Base-by-base conservation (phyloP, 2,329 filamentous ascomycete genomes). In the Chrysoporthe puriensis region DNA sequence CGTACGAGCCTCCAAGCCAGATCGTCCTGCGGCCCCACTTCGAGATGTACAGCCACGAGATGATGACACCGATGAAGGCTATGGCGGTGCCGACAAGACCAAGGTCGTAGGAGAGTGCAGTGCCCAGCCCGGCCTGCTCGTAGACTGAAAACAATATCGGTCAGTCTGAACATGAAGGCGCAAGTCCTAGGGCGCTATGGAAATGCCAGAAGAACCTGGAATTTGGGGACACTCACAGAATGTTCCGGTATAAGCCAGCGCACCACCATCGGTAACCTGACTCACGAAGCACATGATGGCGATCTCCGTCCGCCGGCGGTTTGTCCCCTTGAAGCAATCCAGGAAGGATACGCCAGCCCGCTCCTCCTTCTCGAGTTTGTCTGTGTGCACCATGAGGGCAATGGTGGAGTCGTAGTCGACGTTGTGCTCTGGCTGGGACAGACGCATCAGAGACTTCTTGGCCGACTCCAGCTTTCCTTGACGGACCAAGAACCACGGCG, bases 281-380 rank as follows among this genome's bases (percentile, higher is more conserved):
- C 76, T 79, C 48, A 80, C 67, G 72, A 81, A 81, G 18, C 76
- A 68, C 75, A 81, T 76, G 71, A 78, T 79, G 34, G 78, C 79
- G 64, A 84, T 81, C 72, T 84, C 79, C 4, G 82, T 83, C 56
- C 82, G 80, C 52, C 81, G 79, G 2, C 79, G 76, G 72, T 86
- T 80, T 18, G 78, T 79, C 36, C 83, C 83, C 13, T 75, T 75
- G 78, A 86, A 85, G 68, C 79, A 82, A 70, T 86, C 83, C 65
- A 72, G 70, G 69, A 84, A 84, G 1, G 71, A 75, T 14, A 77
- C 77, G 2, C 82, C 82, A 0, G 71, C 69, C 0, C 74, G 76
- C 69, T 80, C 74, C 66, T 80, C 74, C 66, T 80, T 77, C 72
- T 86, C 84, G 4, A 83, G 71, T 73, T 83, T 78, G 72, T 82